A percentile compares a stretch with the other conserved stretches of the same genome.
Evolutionary conservation across 805 yeast genomes (phyloP).

Genomic region (Hermanozyma aechmeae): DNA sequence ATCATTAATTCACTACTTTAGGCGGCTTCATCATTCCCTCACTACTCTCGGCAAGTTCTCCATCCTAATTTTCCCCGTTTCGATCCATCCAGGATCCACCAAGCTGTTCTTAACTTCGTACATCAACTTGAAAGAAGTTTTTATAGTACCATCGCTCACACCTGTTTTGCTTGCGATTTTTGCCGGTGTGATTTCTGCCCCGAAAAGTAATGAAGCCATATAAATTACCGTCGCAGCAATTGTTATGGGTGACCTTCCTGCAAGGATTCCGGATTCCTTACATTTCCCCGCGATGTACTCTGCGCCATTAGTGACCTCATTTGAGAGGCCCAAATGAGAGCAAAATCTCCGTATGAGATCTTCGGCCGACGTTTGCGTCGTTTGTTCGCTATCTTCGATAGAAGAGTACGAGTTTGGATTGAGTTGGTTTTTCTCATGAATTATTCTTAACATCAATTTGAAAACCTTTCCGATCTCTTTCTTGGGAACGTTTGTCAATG

Average conservation of each 20-base stretch:
- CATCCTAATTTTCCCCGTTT: constrained; percentile 52
- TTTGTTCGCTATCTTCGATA: constrained; percentile 43
- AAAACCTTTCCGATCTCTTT: constrained; percentile 92
- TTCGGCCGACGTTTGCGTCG: constrained; percentile 86
- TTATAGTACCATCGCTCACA: constrained; percentile 95
- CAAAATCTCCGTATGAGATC: constrained; percentile 94
- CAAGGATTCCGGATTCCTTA: constrained; percentile 85
- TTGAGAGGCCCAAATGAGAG: constrained; percentile 81
- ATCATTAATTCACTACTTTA: too few relatives aligned
- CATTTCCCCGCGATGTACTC: constrained; percentile 86
- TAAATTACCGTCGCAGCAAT: constrained; percentile 96
- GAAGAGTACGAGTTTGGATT: constrained; percentile 31
- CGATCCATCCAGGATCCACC: constrained; percentile 71
- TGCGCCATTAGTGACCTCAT: constrained; percentile 84
- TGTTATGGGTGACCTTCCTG: constrained; percentile 94
- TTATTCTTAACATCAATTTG: constrained; percentile 60
- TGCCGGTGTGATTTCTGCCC: constrained; percentile 63
- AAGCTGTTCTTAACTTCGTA: constrained; percentile 58
- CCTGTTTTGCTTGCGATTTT: constrained; percentile 89
- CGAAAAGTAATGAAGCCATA: constrained; percentile 86
- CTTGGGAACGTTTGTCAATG: constrained; percentile 85
- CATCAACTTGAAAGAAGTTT: constrained; percentile 79
- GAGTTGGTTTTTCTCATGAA: constrained; percentile 47
- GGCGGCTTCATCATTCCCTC: too few relatives aligned
- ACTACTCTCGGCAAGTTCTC: constrained; percentile 33